A percentile compares a stretch with the other conserved stretches of the same genome.
phyloP scores from a whole-genome alignment of 352 stramenopile species.

The Phytophthora pini region DNA sequence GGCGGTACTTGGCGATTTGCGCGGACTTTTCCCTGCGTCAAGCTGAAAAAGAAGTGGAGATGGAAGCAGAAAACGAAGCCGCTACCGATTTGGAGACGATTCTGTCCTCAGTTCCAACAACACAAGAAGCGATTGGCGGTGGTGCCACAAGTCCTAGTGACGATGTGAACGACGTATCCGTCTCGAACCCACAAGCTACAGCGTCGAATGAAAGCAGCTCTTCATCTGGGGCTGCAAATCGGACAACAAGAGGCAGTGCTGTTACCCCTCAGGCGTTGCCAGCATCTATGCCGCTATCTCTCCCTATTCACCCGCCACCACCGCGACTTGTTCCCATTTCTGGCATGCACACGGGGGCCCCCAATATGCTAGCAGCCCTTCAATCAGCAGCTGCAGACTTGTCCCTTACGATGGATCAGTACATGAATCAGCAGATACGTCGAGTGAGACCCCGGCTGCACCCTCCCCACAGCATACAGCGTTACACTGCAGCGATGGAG shows the following conservation, averaged over 20 bases:
- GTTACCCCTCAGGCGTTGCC: slow-evolving; percentile 16
- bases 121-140: slow-evolving; percentile 56
- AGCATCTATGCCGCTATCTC: slow-evolving; percentile 38
- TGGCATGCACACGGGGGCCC: slow-evolving; percentile 38
- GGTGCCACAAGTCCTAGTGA: slow-evolving; percentile 67
- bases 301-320: slow-evolving; percentile 43
- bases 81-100: slow-evolving; percentile 81
- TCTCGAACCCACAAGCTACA: slow-evolving; percentile 44
- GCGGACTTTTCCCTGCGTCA: slow-evolving; percentile 93
- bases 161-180: slow-evolving; percentile 69
- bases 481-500: slow-evolving; percentile 41
- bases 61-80: slow-evolving; percentile 79
- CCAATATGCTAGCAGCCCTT: slow-evolving; percentile 68
- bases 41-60: slow-evolving; percentile 86
- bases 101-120: slow-evolving; percentile 56
- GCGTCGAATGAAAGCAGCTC: slow-evolving; percentile 48
- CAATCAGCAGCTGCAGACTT: slow-evolving; percentile 67
- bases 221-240: slow-evolving; percentile 28
- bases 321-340: slow-evolving; percentile 47
- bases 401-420: slow-evolving; percentile 79
- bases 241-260: slow-evolving; percentile 7
- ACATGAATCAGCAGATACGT: slow-evolving; percentile 86
- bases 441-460: slow-evolving; percentile 74
- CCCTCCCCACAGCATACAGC: slow-evolving; percentile 47
- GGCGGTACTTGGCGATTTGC: slow-evolving; percentile 94